These are phyloP conservation scores for Lepidium sativum DNA, from an alignment of 345 rosid genomes.

Conservation along the genomic window DNA sequence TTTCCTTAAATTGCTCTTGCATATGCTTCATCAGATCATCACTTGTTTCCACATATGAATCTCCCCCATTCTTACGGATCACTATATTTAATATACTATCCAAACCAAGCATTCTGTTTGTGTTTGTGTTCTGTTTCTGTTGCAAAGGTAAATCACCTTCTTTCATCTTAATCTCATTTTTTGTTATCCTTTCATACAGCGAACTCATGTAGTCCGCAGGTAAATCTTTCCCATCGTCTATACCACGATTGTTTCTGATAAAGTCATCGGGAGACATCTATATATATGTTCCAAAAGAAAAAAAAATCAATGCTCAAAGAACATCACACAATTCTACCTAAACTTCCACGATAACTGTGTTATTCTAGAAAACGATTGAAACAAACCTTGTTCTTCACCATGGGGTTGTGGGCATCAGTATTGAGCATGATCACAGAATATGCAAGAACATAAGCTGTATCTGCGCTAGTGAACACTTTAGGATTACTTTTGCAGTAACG, in stretches of 20 bases:
- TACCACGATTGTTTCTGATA: slow-evolving; percentile 76
- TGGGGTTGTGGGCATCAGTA: slow-evolving; percentile 86
- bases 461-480: slow-evolving; percentile 75
- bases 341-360: slow-evolving; percentile 4
- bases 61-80: slow-evolving; percentile 68
- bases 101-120: slow-evolving; percentile 67
- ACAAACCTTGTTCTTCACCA: slow-evolving; percentile 83
- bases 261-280: slow-evolving; percentile 49
- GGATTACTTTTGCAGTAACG: slow-evolving; percentile 85
- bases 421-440: slow-evolving; percentile 91
- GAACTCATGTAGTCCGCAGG: slow-evolving; percentile 61
- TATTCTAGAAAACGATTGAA: neutral
- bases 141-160: slow-evolving; percentile 51
- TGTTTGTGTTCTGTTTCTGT: slow-evolving; percentile 55
- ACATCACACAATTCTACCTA: slow-evolving; percentile 20
- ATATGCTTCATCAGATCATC: slow-evolving; percentile 76
- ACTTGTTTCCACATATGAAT: slow-evolving; percentile 70
- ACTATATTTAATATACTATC: slow-evolving; percentile 86
- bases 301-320: slow-evolving; percentile 2
- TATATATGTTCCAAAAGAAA: slow-evolving; percentile 12
- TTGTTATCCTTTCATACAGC: slow-evolving; percentile 71
- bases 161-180: slow-evolving; percentile 78
- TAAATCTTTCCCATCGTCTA: slow-evolving; percentile 81
- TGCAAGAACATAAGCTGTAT: slow-evolving; percentile 89
- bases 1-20: slow-evolving; percentile 81